Percentiles rank a stretch among this genome's conserved stretches.
Conservation (phyloP, 495 filamentous ascomycete species). For the Evansstolkia leycettana region DNA sequence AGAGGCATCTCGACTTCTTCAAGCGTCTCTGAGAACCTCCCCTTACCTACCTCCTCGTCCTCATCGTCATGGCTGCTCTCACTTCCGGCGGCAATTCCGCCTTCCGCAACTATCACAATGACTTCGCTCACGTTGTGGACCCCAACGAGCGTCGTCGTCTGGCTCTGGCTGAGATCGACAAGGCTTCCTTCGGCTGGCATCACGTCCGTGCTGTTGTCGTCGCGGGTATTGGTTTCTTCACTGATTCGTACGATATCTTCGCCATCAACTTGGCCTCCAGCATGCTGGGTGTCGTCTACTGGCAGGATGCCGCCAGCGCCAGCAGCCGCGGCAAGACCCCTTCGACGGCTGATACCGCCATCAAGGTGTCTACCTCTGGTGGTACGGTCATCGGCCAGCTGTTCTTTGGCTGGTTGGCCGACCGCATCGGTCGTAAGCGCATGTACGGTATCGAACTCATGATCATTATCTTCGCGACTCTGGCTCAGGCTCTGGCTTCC, state of each 20-base stretch:
- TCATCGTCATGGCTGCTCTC: neutral
- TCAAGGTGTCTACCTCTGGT: constrained; percentile 80
- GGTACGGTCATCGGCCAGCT: constrained; percentile 82
- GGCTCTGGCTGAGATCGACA: constrained; percentile 68
- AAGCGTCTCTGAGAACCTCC: neutral
- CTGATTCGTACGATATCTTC: constrained; percentile 71
- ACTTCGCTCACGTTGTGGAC: constrained; percentile 47
- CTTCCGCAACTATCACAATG: constrained; percentile 55
- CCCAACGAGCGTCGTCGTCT: constrained; percentile 63
- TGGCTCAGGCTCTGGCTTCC: constrained; percentile 64
- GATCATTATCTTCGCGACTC: constrained; percentile 73
- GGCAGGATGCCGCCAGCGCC: constrained; percentile 36
- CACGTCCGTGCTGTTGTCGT: constrained; percentile 65
- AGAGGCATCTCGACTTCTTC: neutral
- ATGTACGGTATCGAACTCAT: constrained; percentile 89
- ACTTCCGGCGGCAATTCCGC: constrained; percentile 52
- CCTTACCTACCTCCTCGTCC: neutral
- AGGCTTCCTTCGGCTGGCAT: constrained; percentile 69
- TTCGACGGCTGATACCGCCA: constrained; percentile 58
- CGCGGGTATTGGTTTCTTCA: constrained; percentile 79
- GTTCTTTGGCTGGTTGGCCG: constrained; percentile 68
- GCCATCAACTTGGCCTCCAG: constrained; percentile 59
- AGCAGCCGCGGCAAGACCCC: constrained; percentile 45
- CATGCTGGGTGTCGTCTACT: constrained; percentile 68
- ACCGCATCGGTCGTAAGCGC: constrained; percentile 63